Evolutionary conservation across 208 protist species (phyloP).

Genomic region (Blechomonas ayalai): DNA sequence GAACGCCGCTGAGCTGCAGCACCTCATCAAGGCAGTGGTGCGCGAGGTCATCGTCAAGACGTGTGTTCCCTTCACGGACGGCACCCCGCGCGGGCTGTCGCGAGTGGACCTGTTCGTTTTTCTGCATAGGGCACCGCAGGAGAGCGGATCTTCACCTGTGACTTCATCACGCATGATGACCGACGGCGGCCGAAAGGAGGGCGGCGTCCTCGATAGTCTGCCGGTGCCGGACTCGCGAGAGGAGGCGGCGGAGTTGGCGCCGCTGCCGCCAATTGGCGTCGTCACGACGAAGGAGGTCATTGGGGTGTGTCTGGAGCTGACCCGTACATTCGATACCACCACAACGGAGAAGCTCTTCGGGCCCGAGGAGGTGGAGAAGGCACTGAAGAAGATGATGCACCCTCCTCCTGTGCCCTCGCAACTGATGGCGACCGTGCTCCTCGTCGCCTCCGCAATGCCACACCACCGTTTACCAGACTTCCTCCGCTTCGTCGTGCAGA

Average conservation of each 20-base stretch:
- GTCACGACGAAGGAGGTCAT: conserved; percentile 61
- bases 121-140: conserved; percentile 49
- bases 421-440: conserved; percentile 68
- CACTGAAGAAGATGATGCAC: conserved; percentile 42
- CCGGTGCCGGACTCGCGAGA: not conserved
- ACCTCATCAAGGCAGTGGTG: conserved; percentile 38
- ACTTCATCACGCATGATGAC: not conserved
- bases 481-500: conserved; percentile 41
- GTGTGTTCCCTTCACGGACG: conserved; percentile 28
- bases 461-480: conserved; percentile 15
- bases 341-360: conserved; percentile 44
- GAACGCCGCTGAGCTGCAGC: conserved; percentile 24
- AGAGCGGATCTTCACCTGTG: conserved; percentile 8
- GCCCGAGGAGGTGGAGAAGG: conserved; percentile 41
- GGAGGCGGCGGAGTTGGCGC: conserved; percentile 2
- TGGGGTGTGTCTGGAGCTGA: conserved; percentile 44
- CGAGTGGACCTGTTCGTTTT: conserved; percentile 58
- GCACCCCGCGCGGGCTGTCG: conserved; percentile 36
- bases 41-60: conserved; percentile 50
- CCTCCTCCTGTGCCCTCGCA: conserved; percentile 46
- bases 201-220: conserved; percentile 10
- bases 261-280: conserved; percentile 38
- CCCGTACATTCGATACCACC: conserved; percentile 36
- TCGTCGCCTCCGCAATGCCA: conserved; percentile 19
- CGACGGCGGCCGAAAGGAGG: conserved; percentile 1